A percentile compares a stretch with the other conserved stretches of the same genome.
These are phyloP conservation scores for Ceratocystis variospora DNA, from an alignment of 2,329 filamentous ascomycete genomes.

Conservation along the genomic window DNA sequence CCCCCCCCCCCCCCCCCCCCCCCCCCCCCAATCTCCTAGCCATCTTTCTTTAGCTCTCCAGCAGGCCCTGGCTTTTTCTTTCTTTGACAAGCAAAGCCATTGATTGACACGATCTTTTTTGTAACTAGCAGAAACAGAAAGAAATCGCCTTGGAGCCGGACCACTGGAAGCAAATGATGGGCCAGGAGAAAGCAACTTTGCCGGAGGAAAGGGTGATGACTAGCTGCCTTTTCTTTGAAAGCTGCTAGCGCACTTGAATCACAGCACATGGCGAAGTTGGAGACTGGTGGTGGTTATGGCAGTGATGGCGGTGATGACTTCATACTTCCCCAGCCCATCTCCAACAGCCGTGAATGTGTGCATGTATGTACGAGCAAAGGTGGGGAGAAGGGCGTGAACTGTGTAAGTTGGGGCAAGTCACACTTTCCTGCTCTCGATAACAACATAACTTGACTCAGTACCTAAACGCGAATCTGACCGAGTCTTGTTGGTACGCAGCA, in stretches of 20 bases:
- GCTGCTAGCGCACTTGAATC: no score
- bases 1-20: no score
- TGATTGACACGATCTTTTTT: constrained; percentile 1
- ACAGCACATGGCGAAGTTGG: no score
- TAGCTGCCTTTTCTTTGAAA: no score
- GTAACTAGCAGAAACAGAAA: not conserved
- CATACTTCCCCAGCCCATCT: not conserved
- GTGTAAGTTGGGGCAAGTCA: not conserved
- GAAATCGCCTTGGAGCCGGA: not conserved
- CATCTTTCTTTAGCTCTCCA: not conserved
- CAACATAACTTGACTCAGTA: no score
- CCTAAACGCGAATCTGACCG: no score
- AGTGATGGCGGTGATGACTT: not conserved
- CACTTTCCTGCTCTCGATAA: no score
- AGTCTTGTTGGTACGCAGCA: not conserved
- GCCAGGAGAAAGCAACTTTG: not conserved
- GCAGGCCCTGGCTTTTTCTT: not conserved
- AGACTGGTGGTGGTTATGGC: no score
- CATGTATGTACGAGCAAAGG: not conserved
- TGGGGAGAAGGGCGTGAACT: not conserved
- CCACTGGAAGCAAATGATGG: not conserved
- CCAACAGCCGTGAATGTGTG: not conserved
- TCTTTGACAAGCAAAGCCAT: not conserved
- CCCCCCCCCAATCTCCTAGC: not conserved
- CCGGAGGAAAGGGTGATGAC: no score